Base-by-base conservation (phyloP, 1,284 basidiomycete species). In the Entoloma clypeatum region DNA sequence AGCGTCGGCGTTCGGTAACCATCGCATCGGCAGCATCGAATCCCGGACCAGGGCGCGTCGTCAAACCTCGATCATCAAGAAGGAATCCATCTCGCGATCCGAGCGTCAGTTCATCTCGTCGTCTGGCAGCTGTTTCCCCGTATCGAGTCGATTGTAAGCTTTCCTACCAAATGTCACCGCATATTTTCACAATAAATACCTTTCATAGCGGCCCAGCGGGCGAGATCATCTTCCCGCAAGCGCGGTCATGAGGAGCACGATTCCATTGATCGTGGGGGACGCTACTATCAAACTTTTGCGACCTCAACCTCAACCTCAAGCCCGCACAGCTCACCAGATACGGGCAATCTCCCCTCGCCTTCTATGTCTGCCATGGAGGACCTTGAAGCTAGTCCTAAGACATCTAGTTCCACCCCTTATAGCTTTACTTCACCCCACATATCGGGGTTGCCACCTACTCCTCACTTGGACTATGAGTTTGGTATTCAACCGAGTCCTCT, bases 251-350 rank as follows among this genome's bases (percentile, higher is more conserved):
- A 86, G 51, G 85, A 86, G 44, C 69, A 71, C 29, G 75, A 78
- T 38, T 62, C 36, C 54, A 67, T 56, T 21, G 69, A 66, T 47
- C 67, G 60, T 26, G 56, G 67, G 7, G 50, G 57, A 14, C 56
- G 65, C 2, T 76, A 67, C 49, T 73, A 75, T 48, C 72, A 73
- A 26, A 67, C 69, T 23, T 77, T 79, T 50, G 65, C 74, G 3
- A 75, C 72, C 44, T 75, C 78, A 10, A 66, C 64, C 5, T 61
- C 71, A n/a, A 58, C 62, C 2, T 53, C 60, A 5, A 85, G 81
- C 54, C 67, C 77, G n/a, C 81, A 85, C 51, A 80, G 83, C 54
- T 86, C 84, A 11, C 83, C 85, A 1, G 75, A 75, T 5, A 86
- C 83, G n/a, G 74, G 67, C 9, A 79, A 80, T 59, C 62, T 81